Base-by-base conservation (phyloP, 2,329 filamentous ascomycete genomes). In the Xylaria sp. region DNA sequence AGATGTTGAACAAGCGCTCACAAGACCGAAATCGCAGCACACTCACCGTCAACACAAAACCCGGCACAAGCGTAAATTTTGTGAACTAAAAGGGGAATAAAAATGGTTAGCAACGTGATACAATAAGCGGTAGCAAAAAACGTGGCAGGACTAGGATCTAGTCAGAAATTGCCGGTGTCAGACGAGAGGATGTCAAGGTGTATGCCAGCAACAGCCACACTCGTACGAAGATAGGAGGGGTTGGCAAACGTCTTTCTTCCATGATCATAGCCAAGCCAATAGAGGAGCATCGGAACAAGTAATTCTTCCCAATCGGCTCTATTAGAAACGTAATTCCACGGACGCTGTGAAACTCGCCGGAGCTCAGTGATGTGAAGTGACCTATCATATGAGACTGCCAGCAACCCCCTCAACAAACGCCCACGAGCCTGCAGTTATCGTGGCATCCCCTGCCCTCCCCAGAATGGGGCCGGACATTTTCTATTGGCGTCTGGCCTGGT, bases 41-140 rank as follows among this genome's bases (percentile, higher is more conserved):
- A 15, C 74, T 79, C 65, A 78, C 74, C 6, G 77, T 79, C 51
- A 78, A 78, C 64, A 78, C 78, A 65, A 78, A 78, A 54, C 67
- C 78, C 15, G 77, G 76, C 8, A 76, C 72, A 25, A 78, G 72
- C 62, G 77, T 79, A 37, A 72, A 66, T 39, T 79, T 79, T 57
- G 74, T 69, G 2, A 41, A 41, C 8, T 72, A 39, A 67, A 8
- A 18, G 37, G 7, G 3, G 12, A 10, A 25, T 2, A 8, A 2
- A 37, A 23, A 39, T 9, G 25, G 54, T 10, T 20, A n/a, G 28
- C 31, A n/a, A 13, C 13, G 51, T 25, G 57, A 7, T 23, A 34
- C 25, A 44, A 25, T 51, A 39, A 28, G n/a, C 34, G 44, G 37
- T 15, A 28, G 20, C n/a, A 25, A 50, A 56, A 20, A 52, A 51